These are phyloP conservation scores for Myriosclerotinia duriaeana DNA, from an alignment of 2,329 filamentous ascomycete genomes.

Conservation along the genomic window DNA sequence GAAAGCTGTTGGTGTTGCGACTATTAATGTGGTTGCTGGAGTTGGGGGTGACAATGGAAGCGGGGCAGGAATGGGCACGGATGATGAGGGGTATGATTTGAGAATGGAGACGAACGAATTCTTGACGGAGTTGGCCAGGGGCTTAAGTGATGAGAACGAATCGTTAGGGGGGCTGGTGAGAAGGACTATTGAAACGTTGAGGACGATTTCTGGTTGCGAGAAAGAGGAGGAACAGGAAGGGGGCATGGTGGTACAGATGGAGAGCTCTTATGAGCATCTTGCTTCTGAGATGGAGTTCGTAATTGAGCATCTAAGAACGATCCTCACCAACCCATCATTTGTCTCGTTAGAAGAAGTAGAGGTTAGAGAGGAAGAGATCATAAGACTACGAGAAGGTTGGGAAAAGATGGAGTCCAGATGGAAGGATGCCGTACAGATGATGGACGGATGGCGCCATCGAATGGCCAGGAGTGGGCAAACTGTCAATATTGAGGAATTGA, in stretches of 20 bases:
- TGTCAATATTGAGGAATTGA: constrained; percentile 66
- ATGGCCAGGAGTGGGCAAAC: constrained; percentile 70
- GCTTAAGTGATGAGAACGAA: constrained; percentile 90
- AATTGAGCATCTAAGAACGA: constrained; percentile 74
- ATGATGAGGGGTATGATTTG: constrained; percentile 65
- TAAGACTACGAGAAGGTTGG: constrained; percentile 78
- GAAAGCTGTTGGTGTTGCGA: constrained; percentile 55
- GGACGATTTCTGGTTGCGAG: constrained; percentile 64
- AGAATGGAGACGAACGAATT: constrained; percentile 89
- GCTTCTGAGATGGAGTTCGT: constrained; percentile 72
- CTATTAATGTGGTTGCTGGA: constrained; percentile 58
- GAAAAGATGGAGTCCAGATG: constrained; percentile 90
- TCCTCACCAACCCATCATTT: constrained; percentile 94
- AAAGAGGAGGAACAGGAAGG: constrained; percentile 40
- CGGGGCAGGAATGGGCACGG: constrained; percentile 23
- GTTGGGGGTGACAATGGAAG: constrained; percentile 45
- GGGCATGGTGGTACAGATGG: constrained; percentile 35
- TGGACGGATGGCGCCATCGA: constrained; percentile 86
- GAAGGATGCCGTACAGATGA: constrained; percentile 85
- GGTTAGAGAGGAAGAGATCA: constrained; percentile 87
- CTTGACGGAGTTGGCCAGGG: constrained; percentile 77
- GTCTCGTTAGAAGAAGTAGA: constrained; percentile 94
- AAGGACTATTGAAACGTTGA: constrained; percentile 68
- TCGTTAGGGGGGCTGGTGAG: constrained; percentile 70
- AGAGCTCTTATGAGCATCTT: constrained; percentile 59